phyloP scores from a whole-genome alignment of 331 rosid genomes.

The Saraca asoca region DNA sequence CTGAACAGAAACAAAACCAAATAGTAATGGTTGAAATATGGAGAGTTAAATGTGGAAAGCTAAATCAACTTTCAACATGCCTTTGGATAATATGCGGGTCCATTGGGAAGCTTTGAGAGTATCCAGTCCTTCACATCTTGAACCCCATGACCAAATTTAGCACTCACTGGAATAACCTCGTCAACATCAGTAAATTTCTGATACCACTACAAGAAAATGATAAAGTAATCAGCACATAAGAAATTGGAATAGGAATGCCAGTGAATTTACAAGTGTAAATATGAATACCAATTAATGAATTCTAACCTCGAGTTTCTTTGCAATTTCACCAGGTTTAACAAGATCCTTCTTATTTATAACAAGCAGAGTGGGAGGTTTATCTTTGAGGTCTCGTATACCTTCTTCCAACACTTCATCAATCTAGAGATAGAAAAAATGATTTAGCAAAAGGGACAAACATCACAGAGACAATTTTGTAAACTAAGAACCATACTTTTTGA shows the following conservation, averaged over 20 bases:
- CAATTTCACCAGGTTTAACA: conserved; percentile 95
- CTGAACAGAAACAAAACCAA: conserved; percentile 14
- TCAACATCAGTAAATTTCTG: conserved; percentile 80
- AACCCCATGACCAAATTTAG: conserved; percentile 90
- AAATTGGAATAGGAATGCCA: conserved; percentile 13
- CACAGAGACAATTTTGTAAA: conserved; percentile 27
- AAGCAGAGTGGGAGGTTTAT: conserved; percentile 70
- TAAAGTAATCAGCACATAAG: conserved; percentile 31
- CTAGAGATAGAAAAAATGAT: conserved; percentile 45
- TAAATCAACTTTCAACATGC: conserved; percentile 46
- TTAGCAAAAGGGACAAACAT: conserved; percentile 29
- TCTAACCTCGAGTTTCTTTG: conserved; percentile 90
- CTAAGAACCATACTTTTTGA: conserved; percentile 69
- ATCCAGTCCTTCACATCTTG: conserved; percentile 94
- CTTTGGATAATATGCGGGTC: conserved; percentile 94
- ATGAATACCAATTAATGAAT: conserved; percentile 39
- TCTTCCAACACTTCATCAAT: conserved; percentile 90
- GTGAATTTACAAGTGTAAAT: conserved; percentile 28
- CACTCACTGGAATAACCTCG: conserved; percentile 98
- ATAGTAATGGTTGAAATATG: conserved; percentile 22
- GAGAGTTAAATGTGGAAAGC: conserved; percentile 14
- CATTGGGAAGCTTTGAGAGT: conserved; percentile 83
- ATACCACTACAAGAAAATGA: conserved; percentile 70
- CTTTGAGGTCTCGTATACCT: conserved; percentile 61
- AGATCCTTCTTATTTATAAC: conserved; percentile 91